A percentile compares a stretch with the other conserved stretches of the same genome.
Evolutionary conservation across 192 early-diverging fungal species (phyloP).

Genomic region (Coemansia sp.): DNA sequence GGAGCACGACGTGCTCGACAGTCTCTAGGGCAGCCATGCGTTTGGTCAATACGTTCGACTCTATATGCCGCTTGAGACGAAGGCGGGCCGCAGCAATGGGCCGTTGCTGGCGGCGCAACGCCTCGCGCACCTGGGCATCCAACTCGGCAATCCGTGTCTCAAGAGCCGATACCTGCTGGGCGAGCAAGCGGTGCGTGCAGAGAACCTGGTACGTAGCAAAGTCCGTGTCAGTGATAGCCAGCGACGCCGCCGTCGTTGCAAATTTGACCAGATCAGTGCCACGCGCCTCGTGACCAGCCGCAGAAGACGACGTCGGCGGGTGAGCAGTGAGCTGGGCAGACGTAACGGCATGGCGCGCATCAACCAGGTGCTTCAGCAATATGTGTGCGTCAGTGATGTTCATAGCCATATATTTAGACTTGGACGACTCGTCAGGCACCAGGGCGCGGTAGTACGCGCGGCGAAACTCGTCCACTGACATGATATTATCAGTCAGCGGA

Average conservation of each 20-base stretch:
- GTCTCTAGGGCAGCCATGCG: slow-evolving; percentile 21
- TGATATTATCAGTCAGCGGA: slow-evolving; percentile 26
- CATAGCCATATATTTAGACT: slow-evolving; percentile 3
- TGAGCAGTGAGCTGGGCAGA: neutral
- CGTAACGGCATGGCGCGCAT: slow-evolving; percentile 6
- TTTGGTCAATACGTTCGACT: slow-evolving; percentile 13
- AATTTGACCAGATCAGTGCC: slow-evolving; percentile 30
- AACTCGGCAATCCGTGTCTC: slow-evolving; percentile 18
- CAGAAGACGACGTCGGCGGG: neutral
- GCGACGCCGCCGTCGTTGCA: slow-evolving; percentile 8
- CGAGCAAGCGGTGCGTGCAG: slow-evolving; percentile 10
- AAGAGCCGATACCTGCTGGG: slow-evolving; percentile 17
- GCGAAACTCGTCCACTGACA: slow-evolving; percentile 31
- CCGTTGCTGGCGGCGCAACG: slow-evolving; percentile 10
- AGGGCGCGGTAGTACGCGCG: neutral
- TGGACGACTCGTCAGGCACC: neutral
- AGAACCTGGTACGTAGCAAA: slow-evolving; percentile 28
- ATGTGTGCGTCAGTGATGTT: slow-evolving; percentile 9
- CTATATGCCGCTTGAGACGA: slow-evolving; percentile 21
- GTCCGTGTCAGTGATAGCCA: slow-evolving; percentile 24
- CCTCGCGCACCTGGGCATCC: slow-evolving; percentile 10
- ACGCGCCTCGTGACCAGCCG: neutral
- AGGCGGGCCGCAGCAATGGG: slow-evolving; percentile 20
- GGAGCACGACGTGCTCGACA: slow-evolving; percentile 21
- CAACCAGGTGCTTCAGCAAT: slow-evolving; percentile 17